Evolutionary conservation across 805 yeast species (phyloP), one percentile per base, ranked within the genome.

Genomic region (Saccharomycopsis sp.): DNA sequence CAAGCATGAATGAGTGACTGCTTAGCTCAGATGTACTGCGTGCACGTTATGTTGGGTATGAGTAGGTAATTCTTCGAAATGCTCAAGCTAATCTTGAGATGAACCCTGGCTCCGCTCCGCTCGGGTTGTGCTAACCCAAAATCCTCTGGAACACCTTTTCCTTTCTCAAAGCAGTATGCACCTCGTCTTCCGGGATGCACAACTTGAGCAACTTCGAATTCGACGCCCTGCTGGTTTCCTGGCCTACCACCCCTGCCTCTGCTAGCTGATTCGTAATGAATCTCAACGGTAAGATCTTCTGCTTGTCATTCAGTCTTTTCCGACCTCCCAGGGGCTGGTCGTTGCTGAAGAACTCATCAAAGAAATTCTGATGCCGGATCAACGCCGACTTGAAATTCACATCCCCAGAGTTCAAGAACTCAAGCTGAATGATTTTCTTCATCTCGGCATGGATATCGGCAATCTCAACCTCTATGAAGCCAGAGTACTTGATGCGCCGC

Each of bases 391-490:
- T 34, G 32, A 39, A 34, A n/a, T 46, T 46, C 8, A 21, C 17
- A 16, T 38, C 36, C 29, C 16, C 34, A 17, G 20, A 13, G 25
- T 38, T 33, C 19, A 31, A 10, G 16, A 57, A 45, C 36, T 64
- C 67, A 7, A 70, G 52, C 46, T 71, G 62, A 12, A 71, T 63
- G 4, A 77, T 57, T 32, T 71, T 71, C 42, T 70, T 72, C 55
- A 82, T 67, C 53, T 87, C 95, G 54, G 85, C 94, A 19, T 84
- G 66, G 1, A 88, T 66, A 48, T 83, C 92, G 18, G 89, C 89
- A 31, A 87, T 53, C 0, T 77, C 56, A 43, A 76, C 76, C 48
- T 86, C 96, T 2, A 79, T 80, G 13, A 71, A 50, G 0, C 89
- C 88, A 0, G 78, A 66, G 36, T 89, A 71, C 39, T 81, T 72